A percentile compares a stretch with the other conserved stretches of the same genome.
Evolutionary conservation across 495 filamentous ascomycete species (phyloP).

Genomic region (Talaromyces stipitatus): DNA sequence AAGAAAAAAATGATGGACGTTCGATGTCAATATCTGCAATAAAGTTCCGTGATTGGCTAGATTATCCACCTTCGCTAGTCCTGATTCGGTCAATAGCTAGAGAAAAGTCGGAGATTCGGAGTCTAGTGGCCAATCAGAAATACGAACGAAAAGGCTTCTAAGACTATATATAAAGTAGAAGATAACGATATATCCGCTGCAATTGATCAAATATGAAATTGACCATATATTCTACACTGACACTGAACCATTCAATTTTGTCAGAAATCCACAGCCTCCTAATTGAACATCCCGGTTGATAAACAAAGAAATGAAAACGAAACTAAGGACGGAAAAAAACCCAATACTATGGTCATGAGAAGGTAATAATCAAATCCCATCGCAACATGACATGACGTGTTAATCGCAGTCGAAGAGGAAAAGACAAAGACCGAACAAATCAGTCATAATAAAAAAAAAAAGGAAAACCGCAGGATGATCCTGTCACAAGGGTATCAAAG

Average conservation of each 20-base stretch:
- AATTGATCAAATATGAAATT: background rate
- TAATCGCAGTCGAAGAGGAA: background rate
- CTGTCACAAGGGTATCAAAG: constrained; percentile 45
- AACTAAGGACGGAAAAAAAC: constrained; percentile 12
- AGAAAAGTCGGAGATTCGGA: background rate
- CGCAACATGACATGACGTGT: constrained; percentile 2
- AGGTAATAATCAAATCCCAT: constrained; percentile 1
- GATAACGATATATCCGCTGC: too few relatives aligned
- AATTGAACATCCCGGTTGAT: background rate
- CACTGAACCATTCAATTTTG: background rate
- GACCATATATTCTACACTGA: background rate
- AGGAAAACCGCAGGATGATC: constrained; percentile 28
- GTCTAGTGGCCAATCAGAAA: background rate
- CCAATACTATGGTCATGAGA: constrained; percentile 1
- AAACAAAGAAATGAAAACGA: background rate
- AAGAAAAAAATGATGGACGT: background rate
- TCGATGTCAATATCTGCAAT: too few relatives aligned
- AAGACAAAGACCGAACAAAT: background rate
- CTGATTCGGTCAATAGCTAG: background rate
- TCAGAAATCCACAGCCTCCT: background rate
- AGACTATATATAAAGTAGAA: background rate
- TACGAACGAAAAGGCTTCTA: background rate
- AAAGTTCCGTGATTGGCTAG: background rate
- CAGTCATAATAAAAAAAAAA: background rate
- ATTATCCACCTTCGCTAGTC: background rate